Conservation (phyloP, 495 filamentous ascomycete species). For the Penicillium paxilli region DNA sequence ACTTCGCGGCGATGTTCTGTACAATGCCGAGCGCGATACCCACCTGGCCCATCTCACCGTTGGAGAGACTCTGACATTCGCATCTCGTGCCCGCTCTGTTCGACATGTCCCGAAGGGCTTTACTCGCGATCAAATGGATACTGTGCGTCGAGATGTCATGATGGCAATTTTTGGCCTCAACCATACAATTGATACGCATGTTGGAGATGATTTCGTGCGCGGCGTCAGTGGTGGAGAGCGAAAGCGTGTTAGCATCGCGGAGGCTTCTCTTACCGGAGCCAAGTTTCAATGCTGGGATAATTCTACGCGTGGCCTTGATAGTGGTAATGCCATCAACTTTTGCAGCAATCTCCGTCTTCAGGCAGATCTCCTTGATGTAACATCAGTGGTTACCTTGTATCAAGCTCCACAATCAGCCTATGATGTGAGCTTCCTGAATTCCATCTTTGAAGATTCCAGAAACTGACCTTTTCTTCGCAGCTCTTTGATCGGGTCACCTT, state of each 20-base stretch:
- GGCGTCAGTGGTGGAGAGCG: conserved; percentile 73
- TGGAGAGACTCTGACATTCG: conserved; percentile 70
- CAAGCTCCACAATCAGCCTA: conserved; percentile 69
- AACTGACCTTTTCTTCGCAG: conserved; percentile 18
- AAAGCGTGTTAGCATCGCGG: conserved; percentile 74
- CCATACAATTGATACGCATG: conserved; percentile 66
- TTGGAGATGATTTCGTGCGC: conserved; percentile 70
- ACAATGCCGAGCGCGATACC: conserved; percentile 68
- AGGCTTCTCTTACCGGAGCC: conserved; percentile 56
- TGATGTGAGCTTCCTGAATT: not conserved
- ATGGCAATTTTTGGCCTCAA: conserved; percentile 69
- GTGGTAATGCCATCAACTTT: conserved; percentile 79
- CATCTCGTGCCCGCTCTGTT: conserved; percentile 60
- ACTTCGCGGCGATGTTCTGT: conserved; percentile 71
- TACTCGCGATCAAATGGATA: conserved; percentile 49
- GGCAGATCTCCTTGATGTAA: conserved; percentile 63
- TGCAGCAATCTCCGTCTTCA: conserved; percentile 65
- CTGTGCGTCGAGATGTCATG: conserved; percentile 63
- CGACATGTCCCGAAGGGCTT: conserved; percentile 55
- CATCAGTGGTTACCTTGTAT: conserved; percentile 76
- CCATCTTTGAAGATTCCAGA: not conserved
- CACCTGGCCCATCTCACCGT: conserved; percentile 73
- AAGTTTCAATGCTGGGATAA: conserved; percentile 80
- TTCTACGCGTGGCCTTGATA: conserved; percentile 77
- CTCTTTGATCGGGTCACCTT: conserved; percentile 70